Percentiles rank a stretch among this genome's conserved stretches.
These are phyloP conservation scores for Fraxinus nigra DNA, from an alignment of 305 asterid species.

Conservation along the genomic window DNA sequence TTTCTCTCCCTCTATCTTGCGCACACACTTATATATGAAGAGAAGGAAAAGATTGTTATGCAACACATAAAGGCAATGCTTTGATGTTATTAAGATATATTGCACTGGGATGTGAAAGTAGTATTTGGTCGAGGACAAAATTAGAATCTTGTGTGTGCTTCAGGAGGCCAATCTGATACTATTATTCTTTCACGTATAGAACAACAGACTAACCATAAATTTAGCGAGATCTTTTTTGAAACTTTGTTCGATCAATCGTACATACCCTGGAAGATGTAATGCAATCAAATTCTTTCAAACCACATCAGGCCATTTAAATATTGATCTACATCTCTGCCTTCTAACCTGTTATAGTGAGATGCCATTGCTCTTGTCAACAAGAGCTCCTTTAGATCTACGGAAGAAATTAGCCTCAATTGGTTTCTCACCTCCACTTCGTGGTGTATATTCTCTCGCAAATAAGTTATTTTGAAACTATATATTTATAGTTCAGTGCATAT, in stretches of 20 bases:
- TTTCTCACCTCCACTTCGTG: neutral
- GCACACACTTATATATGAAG: neutral
- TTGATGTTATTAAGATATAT: constrained; percentile 2
- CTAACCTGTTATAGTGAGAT: neutral
- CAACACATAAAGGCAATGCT: neutral
- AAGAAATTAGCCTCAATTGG: neutral
- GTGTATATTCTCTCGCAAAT: neutral
- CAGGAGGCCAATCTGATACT: neutral
- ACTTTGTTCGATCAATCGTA: neutral
- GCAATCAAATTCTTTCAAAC: neutral
- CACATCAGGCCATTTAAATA: neutral
- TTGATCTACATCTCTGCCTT: neutral
- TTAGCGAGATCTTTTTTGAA: neutral
- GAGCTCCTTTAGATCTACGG: neutral
- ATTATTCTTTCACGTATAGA: neutral
- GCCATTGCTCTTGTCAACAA: neutral
- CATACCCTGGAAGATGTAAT: neutral
- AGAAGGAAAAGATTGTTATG: neutral
- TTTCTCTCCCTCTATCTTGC: neutral
- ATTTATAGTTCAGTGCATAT: neutral
- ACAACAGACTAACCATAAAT: neutral
- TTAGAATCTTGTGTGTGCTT: neutral
- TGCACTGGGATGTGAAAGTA: neutral
- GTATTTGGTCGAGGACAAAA: neutral
- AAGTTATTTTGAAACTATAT: neutral